A percentile compares a stretch with the other conserved stretches of the same genome.
Evolutionary conservation across 306 rosid genomes (phyloP).

Genomic region (Medicago truncatula): DNA sequence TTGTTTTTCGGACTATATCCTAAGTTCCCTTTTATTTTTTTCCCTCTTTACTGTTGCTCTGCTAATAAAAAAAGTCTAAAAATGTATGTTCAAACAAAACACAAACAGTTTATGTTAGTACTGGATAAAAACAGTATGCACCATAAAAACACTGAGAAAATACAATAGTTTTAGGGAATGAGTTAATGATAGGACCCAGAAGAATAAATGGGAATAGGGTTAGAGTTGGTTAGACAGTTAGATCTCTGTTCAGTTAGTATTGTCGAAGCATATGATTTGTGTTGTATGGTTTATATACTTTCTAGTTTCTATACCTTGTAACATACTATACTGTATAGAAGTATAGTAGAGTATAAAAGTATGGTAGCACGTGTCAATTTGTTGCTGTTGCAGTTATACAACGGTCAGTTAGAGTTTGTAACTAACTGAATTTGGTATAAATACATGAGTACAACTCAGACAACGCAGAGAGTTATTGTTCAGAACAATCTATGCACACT

Average conservation of each 20-base stretch:
- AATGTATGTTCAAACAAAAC: slow-evolving; percentile 29
- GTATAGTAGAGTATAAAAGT: background rate
- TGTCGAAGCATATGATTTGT: slow-evolving; percentile 2
- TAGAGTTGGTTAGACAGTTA: slow-evolving; percentile 3
- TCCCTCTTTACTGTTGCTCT: background rate
- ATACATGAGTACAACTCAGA: background rate
- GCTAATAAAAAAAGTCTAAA: background rate
- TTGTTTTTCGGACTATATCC: background rate
- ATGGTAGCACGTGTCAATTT: background rate
- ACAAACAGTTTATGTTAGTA: slow-evolving; percentile 4
- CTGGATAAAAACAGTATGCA: slow-evolving; percentile 20
- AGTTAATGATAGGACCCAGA: slow-evolving; percentile 17
- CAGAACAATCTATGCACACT: background rate
- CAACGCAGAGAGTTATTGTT: background rate
- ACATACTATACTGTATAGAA: background rate
- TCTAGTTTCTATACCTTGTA: background rate
- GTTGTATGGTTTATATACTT: background rate
- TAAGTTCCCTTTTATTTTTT: background rate
- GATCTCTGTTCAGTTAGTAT: background rate
- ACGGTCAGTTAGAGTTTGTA: background rate
- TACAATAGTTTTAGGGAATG: slow-evolving; percentile 20
- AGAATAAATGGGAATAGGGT: slow-evolving; percentile 24
- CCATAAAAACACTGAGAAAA: slow-evolving; percentile 30
- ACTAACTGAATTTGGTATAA: background rate
- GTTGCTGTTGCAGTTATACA: background rate